Conservation (phyloP, 768 basidiomycete genomes). For the Macrolepiota albuminosa region DNA sequence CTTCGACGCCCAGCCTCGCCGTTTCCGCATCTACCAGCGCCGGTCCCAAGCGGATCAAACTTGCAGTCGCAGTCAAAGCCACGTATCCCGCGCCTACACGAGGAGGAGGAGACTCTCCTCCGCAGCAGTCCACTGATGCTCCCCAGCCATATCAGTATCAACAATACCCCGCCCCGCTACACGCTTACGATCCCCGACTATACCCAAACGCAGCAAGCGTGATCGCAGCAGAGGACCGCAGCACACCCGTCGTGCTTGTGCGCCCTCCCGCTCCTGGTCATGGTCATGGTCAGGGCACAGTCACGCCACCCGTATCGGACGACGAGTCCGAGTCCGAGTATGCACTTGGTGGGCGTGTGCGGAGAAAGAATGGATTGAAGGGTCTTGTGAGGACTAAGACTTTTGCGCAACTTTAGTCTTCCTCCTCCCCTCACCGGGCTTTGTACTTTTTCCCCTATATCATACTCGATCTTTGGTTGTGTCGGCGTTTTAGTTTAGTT, state of each 20-base stretch:
- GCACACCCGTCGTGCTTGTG: conserved; percentile 14
- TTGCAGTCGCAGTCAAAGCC: no score
- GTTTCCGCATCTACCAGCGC: not conserved
- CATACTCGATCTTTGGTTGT: no score
- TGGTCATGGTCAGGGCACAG: conserved; percentile 9
- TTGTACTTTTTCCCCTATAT: no score
- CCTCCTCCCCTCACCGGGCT: no score
- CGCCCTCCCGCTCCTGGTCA: no score
- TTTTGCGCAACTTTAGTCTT: conserved; percentile 22
- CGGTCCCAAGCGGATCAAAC: conserved; percentile 9
- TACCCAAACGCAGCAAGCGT: conserved; percentile 32
- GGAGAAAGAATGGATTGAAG: conserved; percentile 15
- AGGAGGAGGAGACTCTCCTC: no score
- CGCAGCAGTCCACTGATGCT: no score
- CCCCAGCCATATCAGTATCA: conserved; percentile 9
- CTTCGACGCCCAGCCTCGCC: not conserved
- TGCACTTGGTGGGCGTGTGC: conserved; percentile 6
- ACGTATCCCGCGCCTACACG: no score
- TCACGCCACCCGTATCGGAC: conserved; percentile 8
- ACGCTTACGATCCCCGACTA: conserved; percentile 28
- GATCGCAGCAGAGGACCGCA: conserved; percentile 21
- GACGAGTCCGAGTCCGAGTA: conserved; percentile 19
- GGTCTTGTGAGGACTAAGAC: conserved; percentile 28
- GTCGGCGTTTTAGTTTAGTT: no score
- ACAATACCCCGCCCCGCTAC: conserved; percentile 33